Base-by-base conservation (phyloP, 1,284 basidiomycete species). In the Trichosporon sp. region DNA sequence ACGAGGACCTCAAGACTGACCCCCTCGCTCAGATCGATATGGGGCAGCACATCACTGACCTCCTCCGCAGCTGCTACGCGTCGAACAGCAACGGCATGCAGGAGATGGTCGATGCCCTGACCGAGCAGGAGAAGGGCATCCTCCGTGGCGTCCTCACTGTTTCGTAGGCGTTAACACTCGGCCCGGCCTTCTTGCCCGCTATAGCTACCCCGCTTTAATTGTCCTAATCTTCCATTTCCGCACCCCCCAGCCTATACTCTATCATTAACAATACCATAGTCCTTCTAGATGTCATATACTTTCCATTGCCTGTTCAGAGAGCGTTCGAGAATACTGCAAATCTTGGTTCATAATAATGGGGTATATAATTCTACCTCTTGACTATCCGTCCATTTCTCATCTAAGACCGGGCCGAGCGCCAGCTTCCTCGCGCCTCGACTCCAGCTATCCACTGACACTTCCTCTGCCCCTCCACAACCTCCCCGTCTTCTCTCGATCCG, bases 1-100 rank as follows among this genome's bases (percentile, higher is more conserved):
- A 96, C 73, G 91, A 94, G 69, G 93, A 96, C 75, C 83, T 96
- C 60, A 87, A 86, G 78, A 86, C 86, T 58, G 95, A 98, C 79
- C 88, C 91, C 1, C 84, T 95, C 61, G 92, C 90, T 40, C 87
- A 88, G 71, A 89, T 98, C 77, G 91, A 97, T 72, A 87, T 96
- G 82, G 87, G 87, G 81, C 56, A 65, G 63, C 74, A 78, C 62
- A 70, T 80, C 29, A 68, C 63, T 16, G 66, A 65, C 33, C 64
- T 92, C 77, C 82, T 94, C 73, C 84, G 84, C 63, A 85, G 89
- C 70, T 88, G 86, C 60, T 89, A 89, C 21, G 75, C 84, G 10
- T 81, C 83, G 27, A 88, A 93, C 70, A 83, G 81, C 21, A 86
- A 85, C 73, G 84, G 86, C 66, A 91, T 92, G 75, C 82, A 85